These are phyloP conservation scores for Wickerhamomyces ciferrii DNA, from an alignment of 805 yeast species.

Conservation along the genomic window DNA sequence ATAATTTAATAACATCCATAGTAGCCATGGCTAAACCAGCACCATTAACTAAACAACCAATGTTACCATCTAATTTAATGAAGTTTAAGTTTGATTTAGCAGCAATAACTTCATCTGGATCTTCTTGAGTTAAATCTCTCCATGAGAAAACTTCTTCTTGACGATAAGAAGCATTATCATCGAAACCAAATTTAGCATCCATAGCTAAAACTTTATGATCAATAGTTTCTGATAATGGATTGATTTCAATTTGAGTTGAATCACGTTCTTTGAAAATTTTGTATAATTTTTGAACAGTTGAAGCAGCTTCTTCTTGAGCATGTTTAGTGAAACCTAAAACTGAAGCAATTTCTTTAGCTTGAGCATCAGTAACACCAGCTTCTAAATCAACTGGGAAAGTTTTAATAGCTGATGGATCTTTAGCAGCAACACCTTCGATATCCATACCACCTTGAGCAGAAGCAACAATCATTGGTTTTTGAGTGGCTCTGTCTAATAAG, in stretches of 20 bases:
- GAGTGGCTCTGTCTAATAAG: conserved; percentile 88
- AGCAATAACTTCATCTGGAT: conserved; percentile 94
- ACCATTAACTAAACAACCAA: conserved; percentile 98
- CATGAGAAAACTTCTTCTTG: conserved; percentile 91
- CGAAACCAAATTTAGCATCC: conserved; percentile 99
- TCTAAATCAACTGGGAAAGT: conserved; percentile 76
- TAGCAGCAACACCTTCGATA: conserved; percentile 96
- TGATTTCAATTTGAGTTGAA: conserved; percentile 97
- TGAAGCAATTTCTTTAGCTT: conserved; percentile 73
- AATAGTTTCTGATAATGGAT: conserved; percentile 91
- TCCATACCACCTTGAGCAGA: conserved; percentile 99
- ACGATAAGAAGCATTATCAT: conserved; percentile 93
- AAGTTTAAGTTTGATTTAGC: conserved; percentile 87
- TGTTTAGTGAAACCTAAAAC: conserved; percentile 75
- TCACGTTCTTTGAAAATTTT: conserved; percentile 86
- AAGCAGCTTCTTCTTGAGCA: conserved; percentile 83
- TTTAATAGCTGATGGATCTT: conserved; percentile 87
- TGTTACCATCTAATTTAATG: conserved; percentile 96
- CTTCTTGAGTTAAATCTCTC: conserved; percentile 98
- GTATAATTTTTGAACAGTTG: conserved; percentile 80
- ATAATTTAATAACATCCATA: conserved; percentile 96
- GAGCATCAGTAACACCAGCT: conserved; percentile 71
- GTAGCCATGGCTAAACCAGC: conserved; percentile 99
- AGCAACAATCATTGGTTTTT: conserved; percentile 89
- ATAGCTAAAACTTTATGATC: conserved; percentile 91